A percentile compares a stretch with the other conserved stretches of the same genome.
These are phyloP conservation scores for Aureobasidium melanogenum DNA, from an alignment of 2,329 filamentous ascomycete genomes.

Conservation along the genomic window DNA sequence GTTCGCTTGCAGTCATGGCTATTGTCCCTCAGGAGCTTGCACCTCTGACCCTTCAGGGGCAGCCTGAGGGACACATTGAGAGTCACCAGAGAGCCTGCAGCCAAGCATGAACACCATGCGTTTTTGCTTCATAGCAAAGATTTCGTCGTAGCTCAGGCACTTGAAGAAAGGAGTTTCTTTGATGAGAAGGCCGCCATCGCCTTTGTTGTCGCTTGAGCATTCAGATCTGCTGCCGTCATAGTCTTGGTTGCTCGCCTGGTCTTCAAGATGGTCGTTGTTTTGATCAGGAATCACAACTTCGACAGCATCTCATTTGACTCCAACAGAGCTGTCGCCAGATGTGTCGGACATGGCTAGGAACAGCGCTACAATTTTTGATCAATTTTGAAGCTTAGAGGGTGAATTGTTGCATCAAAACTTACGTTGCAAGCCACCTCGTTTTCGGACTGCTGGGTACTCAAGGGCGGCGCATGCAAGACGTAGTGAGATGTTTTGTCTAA, in stretches of 20 bases:
- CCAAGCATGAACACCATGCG: background rate
- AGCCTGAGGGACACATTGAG: background rate
- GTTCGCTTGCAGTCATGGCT: background rate
- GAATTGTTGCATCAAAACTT: too few relatives aligned
- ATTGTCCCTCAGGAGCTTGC: background rate
- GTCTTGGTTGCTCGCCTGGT: background rate
- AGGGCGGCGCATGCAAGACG: too few relatives aligned
- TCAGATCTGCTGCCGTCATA: too few relatives aligned
- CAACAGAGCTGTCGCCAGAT: background rate
- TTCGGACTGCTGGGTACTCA: too few relatives aligned
- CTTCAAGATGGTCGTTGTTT: background rate
- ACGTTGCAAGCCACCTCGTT: too few relatives aligned
- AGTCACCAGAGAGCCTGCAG: background rate
- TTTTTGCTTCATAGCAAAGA: background rate
- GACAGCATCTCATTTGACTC: too few relatives aligned
- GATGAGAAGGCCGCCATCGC: background rate
- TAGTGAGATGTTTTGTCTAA: too few relatives aligned
- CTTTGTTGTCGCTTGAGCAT: background rate
- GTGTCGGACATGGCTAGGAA: background rate
- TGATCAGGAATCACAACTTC: background rate
- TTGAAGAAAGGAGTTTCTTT: background rate
- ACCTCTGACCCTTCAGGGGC: background rate
- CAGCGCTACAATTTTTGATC: too few relatives aligned
- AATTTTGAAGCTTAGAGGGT: too few relatives aligned
- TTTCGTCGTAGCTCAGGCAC: background rate